Base-by-base conservation (phyloP, 164 flowering plant genomes). In the Vitis rotundifolia region DNA sequence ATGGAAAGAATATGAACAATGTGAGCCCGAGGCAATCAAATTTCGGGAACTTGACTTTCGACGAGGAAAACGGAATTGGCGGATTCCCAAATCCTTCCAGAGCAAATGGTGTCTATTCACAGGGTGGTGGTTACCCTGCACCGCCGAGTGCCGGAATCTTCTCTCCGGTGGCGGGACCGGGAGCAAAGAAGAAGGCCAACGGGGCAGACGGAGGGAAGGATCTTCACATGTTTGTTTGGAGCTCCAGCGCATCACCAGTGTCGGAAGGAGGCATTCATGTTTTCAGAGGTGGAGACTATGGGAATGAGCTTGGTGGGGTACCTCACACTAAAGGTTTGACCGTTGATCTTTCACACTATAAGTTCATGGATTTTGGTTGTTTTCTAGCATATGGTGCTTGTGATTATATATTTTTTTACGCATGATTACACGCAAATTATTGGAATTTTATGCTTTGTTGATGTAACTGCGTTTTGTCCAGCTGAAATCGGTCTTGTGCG, bases 121-220 rank as follows among this genome's bases (percentile, higher is more conserved):
- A 37, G 44, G 57, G 66, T 26, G 62, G 66, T n/a, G 76, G 75
- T 18, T 85, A 85, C 64, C 91, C 91, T 5, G 84, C 85, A 0
- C 89, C 92, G 3, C 65, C 85, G 2, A 77, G 49, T 63, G 84
- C 86, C 10, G 93, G 90, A 9, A 79, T 87, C 10, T 90, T 89
- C 66, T 90, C 97, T 9, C 90, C 93, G 22, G 89, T 70, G 68
- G 54, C 76, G 8, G 83, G 82, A 1, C 79, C 82, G 1, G 83
- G 79, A 37, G 74, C 70, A n/a, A 86, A 76, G 80, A 86, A 81
- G 81, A 80, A 75, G 75, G 80, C 76, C 2, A 83, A 78, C 75
- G 88, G 83, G 3, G 78, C 53, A 53, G 92, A 65, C 14, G 68
- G 51, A 18, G 68, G 28, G 18, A 75, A 75, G 64, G 78, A 75